A percentile compares a stretch with the other conserved stretches of the same genome.
Conservation (phyloP, 2,329 filamentous ascomycete species). For the Apiospora malaysiana region DNA sequence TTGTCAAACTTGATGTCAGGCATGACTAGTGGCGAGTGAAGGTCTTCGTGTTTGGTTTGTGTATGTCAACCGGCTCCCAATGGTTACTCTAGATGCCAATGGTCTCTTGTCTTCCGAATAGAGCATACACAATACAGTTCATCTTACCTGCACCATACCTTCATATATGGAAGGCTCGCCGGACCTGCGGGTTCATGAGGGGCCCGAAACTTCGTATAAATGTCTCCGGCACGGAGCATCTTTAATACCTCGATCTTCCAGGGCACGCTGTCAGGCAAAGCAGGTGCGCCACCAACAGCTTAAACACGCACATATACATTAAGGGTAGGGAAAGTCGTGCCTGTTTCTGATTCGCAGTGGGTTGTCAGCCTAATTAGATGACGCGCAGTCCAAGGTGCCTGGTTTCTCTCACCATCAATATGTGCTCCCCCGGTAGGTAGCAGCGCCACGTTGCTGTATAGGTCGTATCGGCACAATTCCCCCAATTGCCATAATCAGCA, state of each 20-base stretch:
- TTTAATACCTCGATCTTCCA: too few species aligned
- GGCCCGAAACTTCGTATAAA: not conserved
- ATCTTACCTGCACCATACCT: not conserved
- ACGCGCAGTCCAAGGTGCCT: not conserved
- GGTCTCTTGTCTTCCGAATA: not conserved
- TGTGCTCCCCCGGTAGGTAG: not conserved
- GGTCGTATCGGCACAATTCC: not conserved
- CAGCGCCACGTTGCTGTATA: not conserved
- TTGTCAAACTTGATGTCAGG: not conserved
- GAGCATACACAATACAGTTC: not conserved
- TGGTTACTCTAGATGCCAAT: not conserved
- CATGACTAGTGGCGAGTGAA: not conserved
- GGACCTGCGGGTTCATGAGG: not conserved
- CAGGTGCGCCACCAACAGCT: not conserved
- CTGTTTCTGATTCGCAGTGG: not conserved
- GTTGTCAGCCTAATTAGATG: not conserved
- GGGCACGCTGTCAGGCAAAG: too few species aligned
- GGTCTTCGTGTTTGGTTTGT: not conserved
- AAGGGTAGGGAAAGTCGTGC: not conserved
- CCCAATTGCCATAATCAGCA: not conserved
- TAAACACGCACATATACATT: not conserved
- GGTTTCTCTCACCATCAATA: not conserved
- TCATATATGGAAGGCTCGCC: not conserved
- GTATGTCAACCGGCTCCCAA: too few species aligned
- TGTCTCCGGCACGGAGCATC: not conserved